Conservation (phyloP, 192 early-diverging fungal genomes). For the Phycomyces nitens region DNA sequence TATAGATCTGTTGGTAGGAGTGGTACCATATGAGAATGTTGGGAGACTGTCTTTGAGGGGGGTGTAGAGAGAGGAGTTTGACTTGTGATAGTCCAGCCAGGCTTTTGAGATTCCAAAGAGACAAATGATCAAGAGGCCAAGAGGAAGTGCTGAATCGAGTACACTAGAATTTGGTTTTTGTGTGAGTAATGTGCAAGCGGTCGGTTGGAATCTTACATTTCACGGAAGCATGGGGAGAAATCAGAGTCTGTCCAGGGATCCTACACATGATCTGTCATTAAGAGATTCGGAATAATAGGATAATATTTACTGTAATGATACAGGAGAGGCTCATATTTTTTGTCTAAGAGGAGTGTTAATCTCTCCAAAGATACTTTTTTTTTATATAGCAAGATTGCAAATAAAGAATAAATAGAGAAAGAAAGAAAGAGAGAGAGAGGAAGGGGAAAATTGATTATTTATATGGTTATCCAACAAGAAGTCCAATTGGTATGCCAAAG, state of each 20-base stretch:
- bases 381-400: too few relatives aligned
- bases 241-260: conserved; percentile 21
- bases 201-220: conserved; percentile 20
- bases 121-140: conserved; percentile 8
- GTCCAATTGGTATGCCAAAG: too few relatives aligned
- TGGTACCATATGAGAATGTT: conserved; percentile 11
- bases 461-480: too few relatives aligned
- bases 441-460: too few relatives aligned
- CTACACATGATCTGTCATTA: background rate
- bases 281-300: too few relatives aligned
- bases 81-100: conserved; percentile 13
- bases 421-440: too few relatives aligned
- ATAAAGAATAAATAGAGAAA: too few relatives aligned
- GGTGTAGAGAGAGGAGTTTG: background rate
- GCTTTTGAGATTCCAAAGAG: conserved; percentile 6
- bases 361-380: too few relatives aligned
- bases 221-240: conserved; percentile 30
- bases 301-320: too few relatives aligned
- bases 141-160: conserved; percentile 14
- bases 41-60: background rate
- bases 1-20: background rate
- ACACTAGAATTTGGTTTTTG: conserved; percentile 9
- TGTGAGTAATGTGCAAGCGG: background rate
- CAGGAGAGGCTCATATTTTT: too few relatives aligned
- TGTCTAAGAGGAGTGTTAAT: too few relatives aligned